A percentile compares a stretch with the other conserved stretches of the same genome.
Evolutionary conservation across 1,284 basidiomycete species (phyloP).

Genomic region (Xanthoconium separans): DNA sequence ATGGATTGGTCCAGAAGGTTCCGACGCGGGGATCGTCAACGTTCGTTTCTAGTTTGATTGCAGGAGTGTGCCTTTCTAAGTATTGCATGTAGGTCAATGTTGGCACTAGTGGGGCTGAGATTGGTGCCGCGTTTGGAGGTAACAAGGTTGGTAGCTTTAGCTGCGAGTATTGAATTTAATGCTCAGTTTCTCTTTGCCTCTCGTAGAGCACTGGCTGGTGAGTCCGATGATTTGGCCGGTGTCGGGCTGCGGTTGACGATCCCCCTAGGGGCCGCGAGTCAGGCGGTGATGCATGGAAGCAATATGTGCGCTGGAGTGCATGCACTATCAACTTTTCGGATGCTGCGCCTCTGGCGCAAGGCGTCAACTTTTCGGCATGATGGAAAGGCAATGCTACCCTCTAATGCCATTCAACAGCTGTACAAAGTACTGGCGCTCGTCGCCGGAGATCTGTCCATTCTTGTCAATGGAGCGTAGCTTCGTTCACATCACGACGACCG

Average conservation of each 20-base stretch:
- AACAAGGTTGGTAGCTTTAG: conserved; percentile 67
- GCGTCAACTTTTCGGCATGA: conserved; percentile 74
- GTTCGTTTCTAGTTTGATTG: conserved; percentile 37
- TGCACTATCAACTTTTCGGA: conserved; percentile 94
- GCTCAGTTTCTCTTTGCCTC: conserved; percentile 11
- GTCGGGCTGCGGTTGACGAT: conserved; percentile 11
- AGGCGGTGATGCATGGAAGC: conserved; percentile 96
- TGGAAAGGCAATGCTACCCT: conserved; percentile 6
- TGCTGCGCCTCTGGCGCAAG: conserved; percentile 87
- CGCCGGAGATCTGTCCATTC: conserved; percentile 13
- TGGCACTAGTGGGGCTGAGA: conserved; percentile 93
- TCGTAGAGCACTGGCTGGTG: conserved; percentile 78
- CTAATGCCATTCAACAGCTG: conserved; percentile 3
- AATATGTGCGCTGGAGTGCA: conserved; percentile 85
- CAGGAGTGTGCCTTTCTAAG: conserved; percentile 1
- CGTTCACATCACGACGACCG: conserved; percentile 28
- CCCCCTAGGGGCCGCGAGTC: conserved; percentile 87
- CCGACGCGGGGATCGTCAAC: conserved; percentile 86
- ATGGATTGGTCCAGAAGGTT: conserved; percentile 89
- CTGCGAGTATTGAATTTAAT: conserved; percentile 11
- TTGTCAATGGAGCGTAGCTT: conserved; percentile 18
- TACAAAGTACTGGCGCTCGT: conserved; percentile 8
- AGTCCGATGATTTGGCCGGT: conserved; percentile 24
- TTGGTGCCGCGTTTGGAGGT: conserved; percentile 88
- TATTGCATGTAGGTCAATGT: conserved; percentile 70